Evolutionary conservation across 108 stramenopile genomes (phyloP).

Genomic region (Cyclotella distinguenda): DNA sequence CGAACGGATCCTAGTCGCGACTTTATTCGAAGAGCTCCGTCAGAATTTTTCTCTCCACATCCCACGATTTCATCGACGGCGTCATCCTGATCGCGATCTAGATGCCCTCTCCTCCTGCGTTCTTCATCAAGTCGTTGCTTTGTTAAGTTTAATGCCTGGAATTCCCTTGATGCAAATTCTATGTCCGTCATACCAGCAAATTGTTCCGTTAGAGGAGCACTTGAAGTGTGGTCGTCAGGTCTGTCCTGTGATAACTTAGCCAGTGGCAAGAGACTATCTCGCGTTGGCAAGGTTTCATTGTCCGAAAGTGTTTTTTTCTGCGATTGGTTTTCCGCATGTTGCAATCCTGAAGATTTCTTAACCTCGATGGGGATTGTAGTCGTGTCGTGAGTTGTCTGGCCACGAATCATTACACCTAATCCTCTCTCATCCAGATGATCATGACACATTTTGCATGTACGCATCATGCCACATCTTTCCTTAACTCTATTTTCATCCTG

Average conservation of each 20-base stretch:
- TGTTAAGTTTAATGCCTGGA: conserved; percentile 38
- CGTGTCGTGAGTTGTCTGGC: no score
- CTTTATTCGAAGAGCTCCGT: conserved; percentile 20
- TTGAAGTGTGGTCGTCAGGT: conserved; percentile 1
- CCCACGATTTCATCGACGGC: conserved; percentile 2
- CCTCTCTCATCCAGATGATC: conserved; percentile 66
- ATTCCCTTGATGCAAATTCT: conserved; percentile 22
- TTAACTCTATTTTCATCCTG: neutral
- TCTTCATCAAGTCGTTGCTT: conserved; percentile 46
- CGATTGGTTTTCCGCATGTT: neutral
- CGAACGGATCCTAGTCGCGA: conserved; percentile 28
- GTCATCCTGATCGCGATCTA: conserved; percentile 19
- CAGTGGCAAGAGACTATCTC: conserved; percentile 22
- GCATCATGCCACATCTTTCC: conserved; percentile 40
- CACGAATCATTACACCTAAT: conserved; percentile 40
- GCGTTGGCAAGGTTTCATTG: neutral
- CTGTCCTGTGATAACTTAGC: neutral
- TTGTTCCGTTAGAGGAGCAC: conserved; percentile 24
- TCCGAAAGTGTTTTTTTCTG: neutral
- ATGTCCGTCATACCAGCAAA: conserved; percentile 31
- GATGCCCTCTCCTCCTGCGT: conserved; percentile 31
- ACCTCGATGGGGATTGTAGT: no score
- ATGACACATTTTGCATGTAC: conserved; percentile 78
- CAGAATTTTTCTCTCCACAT: conserved; percentile 4
- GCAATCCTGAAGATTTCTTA: conserved; percentile 4